phyloP scores from a whole-genome alignment of 441 rosid species.

The Syzygium malaccense region DNA sequence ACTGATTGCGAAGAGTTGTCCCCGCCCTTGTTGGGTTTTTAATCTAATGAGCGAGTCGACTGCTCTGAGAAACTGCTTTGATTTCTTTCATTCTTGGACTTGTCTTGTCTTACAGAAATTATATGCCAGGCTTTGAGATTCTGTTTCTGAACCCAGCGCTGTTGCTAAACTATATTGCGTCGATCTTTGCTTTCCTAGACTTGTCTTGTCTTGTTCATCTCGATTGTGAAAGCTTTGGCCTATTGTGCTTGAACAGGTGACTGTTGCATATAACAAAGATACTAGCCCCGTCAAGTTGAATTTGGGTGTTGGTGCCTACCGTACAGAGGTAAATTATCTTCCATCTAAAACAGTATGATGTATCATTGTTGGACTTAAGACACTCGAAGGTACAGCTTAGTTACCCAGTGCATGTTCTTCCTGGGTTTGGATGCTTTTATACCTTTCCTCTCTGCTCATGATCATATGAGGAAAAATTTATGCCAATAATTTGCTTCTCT shows the following conservation, averaged over 20 bases:
- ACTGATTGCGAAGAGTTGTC: neutral
- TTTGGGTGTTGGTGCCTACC: constrained; percentile 10
- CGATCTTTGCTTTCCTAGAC: neutral
- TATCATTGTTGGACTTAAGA: neutral
- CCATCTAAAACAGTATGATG: neutral
- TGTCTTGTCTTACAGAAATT: neutral
- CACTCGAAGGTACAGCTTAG: neutral
- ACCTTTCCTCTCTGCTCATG: neutral
- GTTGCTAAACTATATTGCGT: neutral
- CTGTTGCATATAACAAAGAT: constrained; percentile 15
- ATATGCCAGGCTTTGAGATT: neutral
- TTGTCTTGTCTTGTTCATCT: neutral
- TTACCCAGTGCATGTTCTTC: neutral
- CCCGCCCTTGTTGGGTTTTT: neutral
- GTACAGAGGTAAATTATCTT: constrained; percentile 8
- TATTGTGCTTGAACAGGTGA: neutral
- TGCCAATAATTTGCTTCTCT: neutral
- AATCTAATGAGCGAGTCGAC: neutral
- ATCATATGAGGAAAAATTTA: neutral
- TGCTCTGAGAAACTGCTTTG: neutral
- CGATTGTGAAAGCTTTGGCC: neutral
- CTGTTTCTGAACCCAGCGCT: neutral
- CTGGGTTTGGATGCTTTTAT: neutral
- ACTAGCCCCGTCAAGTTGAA: constrained; percentile 6
- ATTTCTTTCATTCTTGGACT: neutral